Evolutionary conservation across 108 stramenopile genomes (phyloP).

Genomic region (Pinguiococcus pyrenoidosus): DNA sequence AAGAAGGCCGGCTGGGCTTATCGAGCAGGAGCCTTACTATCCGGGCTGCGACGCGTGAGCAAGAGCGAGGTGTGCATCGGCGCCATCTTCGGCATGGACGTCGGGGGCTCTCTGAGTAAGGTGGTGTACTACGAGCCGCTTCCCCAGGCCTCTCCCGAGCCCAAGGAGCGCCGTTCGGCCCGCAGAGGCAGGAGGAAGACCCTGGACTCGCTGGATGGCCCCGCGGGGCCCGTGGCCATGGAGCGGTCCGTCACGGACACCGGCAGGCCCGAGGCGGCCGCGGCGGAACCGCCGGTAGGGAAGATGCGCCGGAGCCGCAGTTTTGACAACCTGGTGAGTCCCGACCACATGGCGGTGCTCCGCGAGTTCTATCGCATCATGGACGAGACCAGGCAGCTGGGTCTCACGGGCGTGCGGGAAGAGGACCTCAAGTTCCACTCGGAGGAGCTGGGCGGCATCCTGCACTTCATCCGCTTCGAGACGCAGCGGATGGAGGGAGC

Average conservation of each 20-base stretch:
- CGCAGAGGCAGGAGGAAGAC: no score
- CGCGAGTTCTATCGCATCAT: constrained; percentile 42
- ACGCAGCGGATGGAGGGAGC: constrained; percentile 76
- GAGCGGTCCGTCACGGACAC: neutral
- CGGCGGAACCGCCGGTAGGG: neutral
- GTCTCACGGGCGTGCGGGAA: constrained; percentile 63
- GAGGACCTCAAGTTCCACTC: constrained; percentile 69
- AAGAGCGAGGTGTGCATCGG: constrained; percentile 34
- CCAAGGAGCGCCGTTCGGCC: no score
- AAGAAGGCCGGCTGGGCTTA: no score
- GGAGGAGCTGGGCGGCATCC: constrained; percentile 64
- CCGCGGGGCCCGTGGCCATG: constrained; percentile 43
- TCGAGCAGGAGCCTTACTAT: no score
- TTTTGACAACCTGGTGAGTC: constrained; percentile 4
- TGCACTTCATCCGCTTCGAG: constrained; percentile 94
- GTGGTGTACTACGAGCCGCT: constrained; percentile 82
- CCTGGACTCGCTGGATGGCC: constrained; percentile 13
- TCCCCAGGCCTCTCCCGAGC: constrained; percentile 31
- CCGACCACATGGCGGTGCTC: constrained; percentile 35
- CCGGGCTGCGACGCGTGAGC: neutral
- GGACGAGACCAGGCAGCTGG: constrained; percentile 30
- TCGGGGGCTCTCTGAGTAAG: constrained; percentile 89
- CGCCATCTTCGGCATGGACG: constrained; percentile 60
- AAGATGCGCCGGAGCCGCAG: constrained; percentile 13
- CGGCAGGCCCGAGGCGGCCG: neutral